Conservation (phyloP, 441 rosid genomes). For the Populus tomentosa region DNA sequence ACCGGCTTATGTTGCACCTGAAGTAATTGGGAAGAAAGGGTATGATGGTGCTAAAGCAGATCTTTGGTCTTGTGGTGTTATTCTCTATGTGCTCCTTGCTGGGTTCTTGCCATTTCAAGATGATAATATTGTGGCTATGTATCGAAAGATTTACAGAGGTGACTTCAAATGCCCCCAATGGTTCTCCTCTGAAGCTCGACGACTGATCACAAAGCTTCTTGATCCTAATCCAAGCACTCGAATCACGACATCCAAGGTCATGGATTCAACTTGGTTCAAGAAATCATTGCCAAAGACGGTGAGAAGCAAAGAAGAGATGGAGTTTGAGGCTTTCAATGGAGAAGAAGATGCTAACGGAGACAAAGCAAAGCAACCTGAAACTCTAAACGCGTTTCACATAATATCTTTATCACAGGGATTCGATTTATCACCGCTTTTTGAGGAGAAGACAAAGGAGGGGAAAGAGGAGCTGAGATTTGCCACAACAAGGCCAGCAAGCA, state of each 20-base stretch:
- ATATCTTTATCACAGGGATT: conserved; percentile 82
- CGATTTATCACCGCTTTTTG: conserved; percentile 75
- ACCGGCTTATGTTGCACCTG: conserved; percentile 82
- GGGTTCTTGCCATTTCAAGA: conserved; percentile 85
- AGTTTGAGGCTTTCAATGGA: conserved; percentile 27
- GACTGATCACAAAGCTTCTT: conserved; percentile 62
- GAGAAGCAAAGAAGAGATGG: conserved; percentile 27
- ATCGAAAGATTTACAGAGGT: conserved; percentile 72
- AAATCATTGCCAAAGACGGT: conserved; percentile 40
- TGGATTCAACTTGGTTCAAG: conserved; percentile 74
- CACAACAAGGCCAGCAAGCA: conserved; percentile 66
- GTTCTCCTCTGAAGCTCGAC: conserved; percentile 73
- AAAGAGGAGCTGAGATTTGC: conserved; percentile 71
- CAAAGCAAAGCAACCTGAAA: conserved; percentile 43
- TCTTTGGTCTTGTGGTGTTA: conserved; percentile 90
- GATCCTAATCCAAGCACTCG: conserved; percentile 62
- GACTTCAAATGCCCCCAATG: conserved; percentile 90
- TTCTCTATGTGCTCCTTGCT: conserved; percentile 74
- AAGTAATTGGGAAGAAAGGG: conserved; percentile 65
- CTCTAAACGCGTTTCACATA: conserved; percentile 72
- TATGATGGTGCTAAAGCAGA: conserved; percentile 75
- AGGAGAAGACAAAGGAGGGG: conserved; percentile 71
- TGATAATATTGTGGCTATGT: conserved; percentile 74
- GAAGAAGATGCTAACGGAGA: conserved; percentile 5
- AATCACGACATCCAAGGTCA: conserved; percentile 43